Base-by-base conservation (phyloP, 805 yeast species). In the Wickerhamomyces kurtzmanii region DNA sequence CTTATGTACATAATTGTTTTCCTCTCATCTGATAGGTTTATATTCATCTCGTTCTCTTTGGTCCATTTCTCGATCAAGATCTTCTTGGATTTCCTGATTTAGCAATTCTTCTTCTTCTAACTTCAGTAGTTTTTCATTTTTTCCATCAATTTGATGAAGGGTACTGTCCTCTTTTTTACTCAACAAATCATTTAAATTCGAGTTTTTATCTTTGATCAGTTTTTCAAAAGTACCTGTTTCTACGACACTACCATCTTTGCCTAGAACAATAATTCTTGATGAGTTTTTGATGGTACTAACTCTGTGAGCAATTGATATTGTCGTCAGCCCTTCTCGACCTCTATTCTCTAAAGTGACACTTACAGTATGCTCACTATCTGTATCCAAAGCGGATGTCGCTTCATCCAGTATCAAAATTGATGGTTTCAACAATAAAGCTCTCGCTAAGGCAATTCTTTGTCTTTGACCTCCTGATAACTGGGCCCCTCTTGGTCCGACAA, bases 381-480 rank as follows among this genome's bases (percentile, higher is more conserved):
- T 74, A 47, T 89, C 97, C 28, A 89, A 59, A 0, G 96, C 96
- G 19, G 94, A 82, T 0, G 97, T 89, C 10, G 96, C 95, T 51
- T 89, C 97, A 51, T 89, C 97, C 33, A 89, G 57, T 18, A 89
- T 73, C 32, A 89, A 57, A n/a, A 89, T 65, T 6, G 77, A 65
- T 3, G 97, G 96, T 24, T 75, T 66, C 29, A 82, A 62, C 28
- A 89, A 64, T 29, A 89, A 63, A 0, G 96, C 84, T 34, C 97
- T 66, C 1, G 96, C 96, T 32, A 89, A 63, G 6, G 96, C 94
- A 24, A 89, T 75, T 41, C 97, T 62, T 52, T 89, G 97, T 56
- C 82, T 83, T 51, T 89, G 97, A 11, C 97, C 97, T 13, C 96
- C 97, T 35, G 94, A 80, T 31, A 89, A 61, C 46, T 85, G 95